Base-by-base conservation (phyloP, 192 early-diverging fungal species). In the Coemansia pectinata region DNA sequence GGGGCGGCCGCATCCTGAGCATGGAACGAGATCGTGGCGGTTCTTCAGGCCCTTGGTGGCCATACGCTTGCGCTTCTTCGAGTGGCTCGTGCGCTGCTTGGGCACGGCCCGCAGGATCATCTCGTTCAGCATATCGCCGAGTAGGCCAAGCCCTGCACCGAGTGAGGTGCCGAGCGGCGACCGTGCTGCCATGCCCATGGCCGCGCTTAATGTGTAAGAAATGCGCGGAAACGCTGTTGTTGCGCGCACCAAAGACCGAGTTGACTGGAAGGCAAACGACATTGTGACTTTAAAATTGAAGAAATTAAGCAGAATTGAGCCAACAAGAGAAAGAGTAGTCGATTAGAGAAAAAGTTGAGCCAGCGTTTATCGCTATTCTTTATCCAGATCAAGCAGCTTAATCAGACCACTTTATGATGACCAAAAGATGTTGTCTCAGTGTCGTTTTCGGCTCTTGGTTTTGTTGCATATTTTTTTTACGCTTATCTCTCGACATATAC, bases 11-110 rank as follows among this genome's bases (percentile, higher is more conserved):
- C 95, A 97, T 60, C 87, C 88, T 25, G 88, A 89, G 71, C 95
- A 97, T 36, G 86, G 78, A 6, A 83, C 74, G 33, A 93, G 87
- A 70, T 94, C 90, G 27, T 87, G 73, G 31, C 88, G 83, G 67
- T 85, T 88, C 85, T 88, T 88, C 48, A 93, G 74, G 58, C 90
- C 90, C 71, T 93, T 93, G 73, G 88, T 91, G 12, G 90, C 85
- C 61, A 88, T 87, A 66, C 92, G 86, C 90, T 91, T 93, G 72
- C 92, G 90, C 84, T 95, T 95, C 74, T 93, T 95, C 38, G 91
- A 85, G 69, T 97, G 95, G 25, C 94, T 95, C 0, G 95, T 97
- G 76, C 92, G 91, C 83, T 93, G 93, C 84, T 97, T 97, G 10
- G 95, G 95, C 33, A 92, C 95, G 1, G 95, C 93, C 78, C 86